These are phyloP conservation scores for Suillus ampliporus DNA, from an alignment of 768 basidiomycete genomes.

Conservation along the genomic window DNA sequence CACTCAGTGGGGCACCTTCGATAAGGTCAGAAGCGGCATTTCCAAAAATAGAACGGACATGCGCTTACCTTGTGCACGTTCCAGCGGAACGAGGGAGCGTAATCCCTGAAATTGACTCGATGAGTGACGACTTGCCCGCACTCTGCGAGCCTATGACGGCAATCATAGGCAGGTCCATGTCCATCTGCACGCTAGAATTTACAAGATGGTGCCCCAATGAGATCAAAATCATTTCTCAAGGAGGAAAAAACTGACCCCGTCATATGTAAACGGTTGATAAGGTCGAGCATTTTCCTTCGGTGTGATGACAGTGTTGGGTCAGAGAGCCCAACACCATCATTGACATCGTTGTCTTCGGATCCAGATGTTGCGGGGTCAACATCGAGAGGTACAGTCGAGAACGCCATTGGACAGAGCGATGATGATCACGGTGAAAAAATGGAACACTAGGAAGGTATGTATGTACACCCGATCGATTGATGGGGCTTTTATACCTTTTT, in stretches of 20 bases:
- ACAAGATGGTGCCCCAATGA: background rate
- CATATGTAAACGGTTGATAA: constrained; percentile 62
- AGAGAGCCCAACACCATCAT: constrained; percentile 57
- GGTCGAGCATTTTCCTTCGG: constrained; percentile 59
- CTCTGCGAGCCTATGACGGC: constrained; percentile 77
- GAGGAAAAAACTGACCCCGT: constrained; percentile 54
- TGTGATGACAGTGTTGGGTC: constrained; percentile 47
- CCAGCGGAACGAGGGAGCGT: constrained; percentile 73
- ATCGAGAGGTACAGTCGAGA: background rate
- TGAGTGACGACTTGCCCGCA: constrained; percentile 78
- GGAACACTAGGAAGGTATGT: background rate
- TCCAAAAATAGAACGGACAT: background rate
- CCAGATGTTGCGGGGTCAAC: background rate
- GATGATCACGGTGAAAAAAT: background rate
- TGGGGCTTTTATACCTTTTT: constrained; percentile 3
- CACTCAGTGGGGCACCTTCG: constrained; percentile 64
- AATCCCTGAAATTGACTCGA: constrained; percentile 78
- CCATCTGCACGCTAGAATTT: constrained; percentile 60
- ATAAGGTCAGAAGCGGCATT: background rate
- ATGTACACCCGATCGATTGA: background rate
- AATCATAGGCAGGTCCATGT: constrained; percentile 76
- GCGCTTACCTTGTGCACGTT: constrained; percentile 69
- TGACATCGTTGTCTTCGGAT: no score
- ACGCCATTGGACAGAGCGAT: background rate
- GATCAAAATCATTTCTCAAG: constrained; percentile 6